Evolutionary conservation across 208 protist genomes (phyloP), one percentile per base, ranked within the genome.

Genomic region (Paratrypanosoma confusum): DNA sequence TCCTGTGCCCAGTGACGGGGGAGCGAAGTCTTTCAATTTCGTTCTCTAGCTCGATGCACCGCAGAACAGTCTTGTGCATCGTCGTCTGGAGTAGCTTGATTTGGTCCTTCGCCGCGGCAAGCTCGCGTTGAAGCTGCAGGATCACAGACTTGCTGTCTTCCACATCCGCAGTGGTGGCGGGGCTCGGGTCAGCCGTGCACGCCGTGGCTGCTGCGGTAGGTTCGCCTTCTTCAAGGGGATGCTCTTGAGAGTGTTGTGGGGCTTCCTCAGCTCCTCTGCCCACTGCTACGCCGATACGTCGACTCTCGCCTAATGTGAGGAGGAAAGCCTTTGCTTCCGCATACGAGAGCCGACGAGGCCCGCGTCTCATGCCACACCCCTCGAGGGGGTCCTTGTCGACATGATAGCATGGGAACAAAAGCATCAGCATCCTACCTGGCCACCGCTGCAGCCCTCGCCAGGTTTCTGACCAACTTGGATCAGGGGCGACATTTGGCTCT

Each of bases 21-120:
- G 42, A 28, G 14, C 46, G 29, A 27, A 90, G 50, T 1, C 33
- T 25, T 45, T 28, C 37, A 33, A 81, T 79, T 24, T 67, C 51
- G 14, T 71, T 38, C 39, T 90, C 76, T 0, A 85, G 53, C 23
- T 48, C 43, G 1, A 42, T 46, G 47, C 67, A 90, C 35, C 43
- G 33, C 16, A 39, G 7, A 8, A 82, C 39, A 1, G 64, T 61
- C 18, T 62, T 49, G 43, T 71, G 34, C 43, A 58, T 86, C 14
- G 56, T 57, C 6, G 49, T 39, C 43, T 74, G 75, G 5, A 81
- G 45, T n/a, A 90, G 57, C 23, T 36, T 34, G 14, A 90, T 84
- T 35, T 90, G 81, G 16, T 57, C 57, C n/a, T 59, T 68, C 0
- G 76, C 66, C 0, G 64, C 58, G 11, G 57, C 51, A 36, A 79